Evolutionary conservation across 768 basidiomycete genomes (phyloP).

Genomic region (Dioszegia hungarica): DNA sequence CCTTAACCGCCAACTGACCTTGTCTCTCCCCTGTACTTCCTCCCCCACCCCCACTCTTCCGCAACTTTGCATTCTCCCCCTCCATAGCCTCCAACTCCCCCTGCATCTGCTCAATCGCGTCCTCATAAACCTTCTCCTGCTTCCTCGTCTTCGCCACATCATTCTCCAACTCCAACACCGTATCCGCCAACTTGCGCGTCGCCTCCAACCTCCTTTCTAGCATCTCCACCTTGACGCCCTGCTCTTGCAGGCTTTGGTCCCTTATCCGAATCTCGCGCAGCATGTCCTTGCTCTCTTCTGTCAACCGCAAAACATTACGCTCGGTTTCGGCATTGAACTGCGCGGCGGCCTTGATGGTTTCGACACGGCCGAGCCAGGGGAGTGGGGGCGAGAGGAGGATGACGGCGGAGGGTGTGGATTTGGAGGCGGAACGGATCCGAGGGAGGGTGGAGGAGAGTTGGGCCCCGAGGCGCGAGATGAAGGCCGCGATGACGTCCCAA

Average conservation of each 20-base stretch:
- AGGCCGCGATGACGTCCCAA: constrained; percentile 73
- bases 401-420: constrained; percentile 65
- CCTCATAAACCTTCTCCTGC: constrained; percentile 83
- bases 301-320: constrained; percentile 73
- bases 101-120: constrained; percentile 89
- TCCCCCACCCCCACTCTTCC: constrained; percentile 53
- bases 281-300: constrained; percentile 84
- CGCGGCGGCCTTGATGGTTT: constrained; percentile 73
- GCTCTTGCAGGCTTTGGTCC: constrained; percentile 85
- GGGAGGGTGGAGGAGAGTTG: constrained; percentile 70
- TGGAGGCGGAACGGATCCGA: constrained; percentile 55
- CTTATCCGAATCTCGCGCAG: constrained; percentile 69
- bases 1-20: constrained; percentile 52
- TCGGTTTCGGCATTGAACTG: constrained; percentile 91
- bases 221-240: constrained; percentile 83
- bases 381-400: constrained; percentile 59
- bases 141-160: constrained; percentile 76
- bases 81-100: constrained; percentile 79
- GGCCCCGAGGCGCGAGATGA: constrained; percentile 64
- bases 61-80: constrained; percentile 77
- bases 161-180: constrained; percentile 71
- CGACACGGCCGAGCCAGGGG: constrained; percentile 79
- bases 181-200: constrained; percentile 82
- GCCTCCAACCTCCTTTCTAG: constrained; percentile 91
- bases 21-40: constrained; percentile 55